Conservation (phyloP, 495 filamentous ascomycete species). For the Podospora australis region DNA sequence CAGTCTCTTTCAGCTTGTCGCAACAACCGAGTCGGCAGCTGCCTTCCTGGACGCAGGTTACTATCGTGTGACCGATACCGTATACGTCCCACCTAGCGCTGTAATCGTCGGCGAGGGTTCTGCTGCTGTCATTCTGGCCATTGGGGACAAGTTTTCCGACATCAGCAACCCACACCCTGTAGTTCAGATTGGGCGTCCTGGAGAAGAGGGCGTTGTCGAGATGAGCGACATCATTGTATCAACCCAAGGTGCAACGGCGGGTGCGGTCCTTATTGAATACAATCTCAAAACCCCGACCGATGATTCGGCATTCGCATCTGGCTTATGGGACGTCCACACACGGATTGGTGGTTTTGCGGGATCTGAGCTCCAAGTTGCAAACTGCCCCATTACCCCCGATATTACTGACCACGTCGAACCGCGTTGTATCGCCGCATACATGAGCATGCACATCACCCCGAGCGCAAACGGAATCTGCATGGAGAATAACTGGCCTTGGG, state of each 20-base stretch:
- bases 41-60: conserved; percentile 59
- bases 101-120: conserved; percentile 42
- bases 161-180: conserved; percentile 41
- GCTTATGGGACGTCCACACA: conserved; percentile 87
- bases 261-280: conserved; percentile 72
- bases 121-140: conserved; percentile 36
- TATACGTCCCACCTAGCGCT: conserved; percentile 48
- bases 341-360: conserved; percentile 75
- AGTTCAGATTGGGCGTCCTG: conserved; percentile 44
- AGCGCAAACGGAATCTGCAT: conserved; percentile 64
- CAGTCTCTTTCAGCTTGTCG: conserved; percentile 14
- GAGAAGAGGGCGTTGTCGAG: conserved; percentile 49
- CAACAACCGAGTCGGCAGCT: conserved; percentile 36
- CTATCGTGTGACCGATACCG: conserved; percentile 35
- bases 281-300: conserved; percentile 55
- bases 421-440: conserved; percentile 64
- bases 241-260: conserved; percentile 34
- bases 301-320: conserved; percentile 58
- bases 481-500: conserved; percentile 94
- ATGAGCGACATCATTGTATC: conserved; percentile 48
- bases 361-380: conserved; percentile 66
- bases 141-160: conserved; percentile 42
- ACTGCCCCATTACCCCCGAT: conserved; percentile 59
- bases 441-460: conserved; percentile 72
- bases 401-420: conserved; percentile 43